A percentile compares a stretch with the other conserved stretches of the same genome.
Conservation (phyloP, 768 basidiomycete species). For the Boletus eberwhitei region DNA sequence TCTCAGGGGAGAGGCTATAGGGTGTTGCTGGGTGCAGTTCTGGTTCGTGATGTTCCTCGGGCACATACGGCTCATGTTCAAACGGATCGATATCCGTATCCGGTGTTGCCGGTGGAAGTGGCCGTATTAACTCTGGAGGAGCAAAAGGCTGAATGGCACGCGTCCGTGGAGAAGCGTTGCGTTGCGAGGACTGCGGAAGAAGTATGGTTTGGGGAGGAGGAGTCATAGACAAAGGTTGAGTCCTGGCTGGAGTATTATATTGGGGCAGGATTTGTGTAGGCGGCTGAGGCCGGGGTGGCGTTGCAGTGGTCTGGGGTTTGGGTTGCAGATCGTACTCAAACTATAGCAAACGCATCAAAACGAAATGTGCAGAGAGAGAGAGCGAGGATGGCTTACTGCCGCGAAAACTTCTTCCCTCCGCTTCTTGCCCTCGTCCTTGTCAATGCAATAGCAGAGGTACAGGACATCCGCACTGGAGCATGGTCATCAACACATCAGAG, state of each 20-base stretch:
- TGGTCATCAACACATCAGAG: not conserved
- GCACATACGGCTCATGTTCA: conserved; percentile 27
- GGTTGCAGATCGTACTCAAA: conserved; percentile 40
- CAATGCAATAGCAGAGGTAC: conserved; percentile 67
- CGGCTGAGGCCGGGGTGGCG: conserved; percentile 17
- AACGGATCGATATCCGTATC: conserved; percentile 35
- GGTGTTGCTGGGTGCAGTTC: conserved; percentile 22
- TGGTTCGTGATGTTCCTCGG: conserved; percentile 16
- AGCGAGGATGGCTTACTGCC: conserved; percentile 40
- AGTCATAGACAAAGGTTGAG: conserved; percentile 6
- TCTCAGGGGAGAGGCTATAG: conserved; percentile 27
- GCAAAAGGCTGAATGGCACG: conserved; percentile 3
- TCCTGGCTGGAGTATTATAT: conserved; percentile 5
- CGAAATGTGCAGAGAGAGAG: not conserved
- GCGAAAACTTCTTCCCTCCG: conserved; percentile 53
- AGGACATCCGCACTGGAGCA: conserved; percentile 53
- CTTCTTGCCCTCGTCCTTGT: conserved; percentile 49
- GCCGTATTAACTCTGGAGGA: conserved; percentile 14
- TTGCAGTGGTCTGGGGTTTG: conserved; percentile 3
- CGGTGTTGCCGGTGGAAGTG: conserved; percentile 17
- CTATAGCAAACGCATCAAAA: conserved; percentile 22
- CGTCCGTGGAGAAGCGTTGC: not conserved
- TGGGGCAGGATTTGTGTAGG: conserved; percentile 8
- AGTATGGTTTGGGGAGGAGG: conserved; percentile 13
- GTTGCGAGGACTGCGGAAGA: conserved; percentile 7